A percentile compares a stretch with the other conserved stretches of the same genome.
Evolutionary conservation across 345 rosid species (phyloP).

Genomic region (Bruguiera parviflora): DNA sequence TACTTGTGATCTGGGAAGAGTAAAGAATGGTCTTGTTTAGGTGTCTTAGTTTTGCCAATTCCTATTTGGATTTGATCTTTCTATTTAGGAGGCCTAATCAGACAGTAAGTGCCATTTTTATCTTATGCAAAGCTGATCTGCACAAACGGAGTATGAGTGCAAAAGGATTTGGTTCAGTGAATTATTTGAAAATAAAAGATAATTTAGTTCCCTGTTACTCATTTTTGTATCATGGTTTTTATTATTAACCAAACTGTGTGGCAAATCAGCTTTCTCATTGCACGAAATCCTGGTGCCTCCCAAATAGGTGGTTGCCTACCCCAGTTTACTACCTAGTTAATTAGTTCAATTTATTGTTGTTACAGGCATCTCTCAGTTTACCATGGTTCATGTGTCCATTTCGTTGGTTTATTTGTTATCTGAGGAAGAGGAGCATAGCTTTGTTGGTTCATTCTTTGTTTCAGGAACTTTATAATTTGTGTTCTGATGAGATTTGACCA

Average conservation of each 20-base stretch:
- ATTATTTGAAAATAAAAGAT: too few relatives aligned
- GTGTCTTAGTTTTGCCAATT: too few relatives aligned
- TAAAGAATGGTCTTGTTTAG: too few relatives aligned
- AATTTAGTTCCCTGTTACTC: background rate
- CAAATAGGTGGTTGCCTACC: background rate
- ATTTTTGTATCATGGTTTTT: background rate
- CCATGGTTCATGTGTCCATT: too few relatives aligned
- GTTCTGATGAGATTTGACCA: slow-evolving; percentile 1
- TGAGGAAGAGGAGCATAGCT: background rate
- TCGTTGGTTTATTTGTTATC: too few relatives aligned
- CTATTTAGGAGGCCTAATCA: too few relatives aligned
- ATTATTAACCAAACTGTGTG: background rate
- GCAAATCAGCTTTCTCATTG: background rate
- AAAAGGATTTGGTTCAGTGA: too few relatives aligned
- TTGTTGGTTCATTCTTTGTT: background rate
- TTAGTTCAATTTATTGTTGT: too few relatives aligned
- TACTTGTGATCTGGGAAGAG: too few relatives aligned
- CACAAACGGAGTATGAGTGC: too few relatives aligned
- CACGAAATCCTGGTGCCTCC: background rate
- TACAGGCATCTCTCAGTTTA: too few relatives aligned
- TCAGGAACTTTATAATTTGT: background rate
- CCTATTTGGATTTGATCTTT: background rate
- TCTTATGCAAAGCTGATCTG: background rate
- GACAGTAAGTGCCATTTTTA: background rate
- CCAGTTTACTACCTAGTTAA: too few relatives aligned